phyloP scores from a whole-genome alignment of 2,329 filamentous ascomycete genomes.

The Penicillium sclerotigenum region DNA sequence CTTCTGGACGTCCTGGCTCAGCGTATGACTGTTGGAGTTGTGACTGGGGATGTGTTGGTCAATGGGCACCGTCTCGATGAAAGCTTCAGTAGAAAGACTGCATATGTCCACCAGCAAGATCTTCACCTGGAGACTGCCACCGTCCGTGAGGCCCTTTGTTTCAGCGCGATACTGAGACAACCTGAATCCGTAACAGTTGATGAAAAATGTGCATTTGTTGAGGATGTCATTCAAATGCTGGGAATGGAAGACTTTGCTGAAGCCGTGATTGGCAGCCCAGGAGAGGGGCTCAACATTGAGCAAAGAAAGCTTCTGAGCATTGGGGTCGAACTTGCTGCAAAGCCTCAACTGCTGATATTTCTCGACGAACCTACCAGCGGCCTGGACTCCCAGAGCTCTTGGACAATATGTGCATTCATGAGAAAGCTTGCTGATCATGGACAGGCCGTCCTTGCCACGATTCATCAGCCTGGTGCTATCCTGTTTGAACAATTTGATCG shows the following conservation, averaged over 20 bases:
- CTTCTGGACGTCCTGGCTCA: constrained; percentile 57
- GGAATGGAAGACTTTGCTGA: constrained; percentile 87
- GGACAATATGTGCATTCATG: constrained; percentile 76
- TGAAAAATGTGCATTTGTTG: constrained; percentile 80
- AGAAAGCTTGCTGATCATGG: constrained; percentile 81
- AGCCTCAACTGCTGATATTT: constrained; percentile 80
- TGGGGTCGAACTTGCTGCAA: constrained; percentile 86
- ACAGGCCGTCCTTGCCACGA: constrained; percentile 83
- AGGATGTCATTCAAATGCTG: constrained; percentile 75
- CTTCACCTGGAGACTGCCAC: constrained; percentile 79
- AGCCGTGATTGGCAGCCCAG: constrained; percentile 80
- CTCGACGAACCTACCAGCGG: constrained; percentile 91
- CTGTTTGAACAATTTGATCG: constrained; percentile 76
- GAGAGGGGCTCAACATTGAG: constrained; percentile 65
- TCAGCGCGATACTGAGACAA: constrained; percentile 80
- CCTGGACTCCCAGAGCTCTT: constrained; percentile 82
- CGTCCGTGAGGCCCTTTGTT: constrained; percentile 82
- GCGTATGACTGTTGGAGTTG: constrained; percentile 59
- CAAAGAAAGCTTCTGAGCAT: constrained; percentile 75
- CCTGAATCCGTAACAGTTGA: constrained; percentile 63
- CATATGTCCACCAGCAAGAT: constrained; percentile 68
- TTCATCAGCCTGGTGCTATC: constrained; percentile 86
- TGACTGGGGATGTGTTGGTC: constrained; percentile 65
- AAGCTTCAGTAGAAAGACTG: constrained; percentile 58
- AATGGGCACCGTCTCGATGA: constrained; percentile 56